These are phyloP conservation scores for Puccinellia tenuiflora DNA, from an alignment of 176 grass and related monocot genomes.

Conservation along the genomic window DNA sequence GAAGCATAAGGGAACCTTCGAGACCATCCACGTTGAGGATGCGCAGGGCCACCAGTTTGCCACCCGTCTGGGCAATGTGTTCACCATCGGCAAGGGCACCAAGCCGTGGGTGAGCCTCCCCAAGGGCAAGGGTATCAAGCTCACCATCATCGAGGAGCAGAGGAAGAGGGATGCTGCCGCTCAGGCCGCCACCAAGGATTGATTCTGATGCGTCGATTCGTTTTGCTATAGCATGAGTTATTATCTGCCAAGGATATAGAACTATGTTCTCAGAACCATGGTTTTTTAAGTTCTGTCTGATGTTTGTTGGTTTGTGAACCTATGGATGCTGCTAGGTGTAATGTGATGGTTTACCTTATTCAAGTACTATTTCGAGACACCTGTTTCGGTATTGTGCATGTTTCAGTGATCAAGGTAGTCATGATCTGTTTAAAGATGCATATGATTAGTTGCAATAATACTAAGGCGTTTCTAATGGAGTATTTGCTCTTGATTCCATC, in stretches of 20 bases:
- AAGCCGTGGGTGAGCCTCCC: conserved; percentile 59
- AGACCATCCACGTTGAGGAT: conserved; percentile 67
- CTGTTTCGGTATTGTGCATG: neutral
- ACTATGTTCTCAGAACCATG: neutral
- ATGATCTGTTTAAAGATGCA: neutral
- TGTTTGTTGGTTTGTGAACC: conserved; percentile 15
- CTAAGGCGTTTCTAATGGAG: neutral
- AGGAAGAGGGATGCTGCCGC: conserved; percentile 36
- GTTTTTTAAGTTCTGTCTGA: conserved; percentile 20
- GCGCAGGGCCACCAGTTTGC: conserved; percentile 54
- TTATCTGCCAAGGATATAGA: conserved; percentile 26
- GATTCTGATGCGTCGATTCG: neutral
- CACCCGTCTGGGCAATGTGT: conserved; percentile 50
- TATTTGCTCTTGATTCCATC: neutral
- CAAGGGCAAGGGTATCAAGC: conserved; percentile 65
- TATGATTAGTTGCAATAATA: neutral
- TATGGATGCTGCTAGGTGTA: conserved; percentile 11
- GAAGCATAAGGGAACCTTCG: conserved; percentile 69
- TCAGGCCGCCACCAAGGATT: conserved; percentile 28
- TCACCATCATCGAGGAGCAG: conserved; percentile 66
- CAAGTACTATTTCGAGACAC: neutral
- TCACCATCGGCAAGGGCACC: conserved; percentile 62
- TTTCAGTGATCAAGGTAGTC: neutral
- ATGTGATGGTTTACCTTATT: conserved; percentile 18
- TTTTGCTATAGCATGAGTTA: conserved; percentile 30